Conservation (phyloP, 176 grass and related monocot species). For the Pharus latifolius region DNA sequence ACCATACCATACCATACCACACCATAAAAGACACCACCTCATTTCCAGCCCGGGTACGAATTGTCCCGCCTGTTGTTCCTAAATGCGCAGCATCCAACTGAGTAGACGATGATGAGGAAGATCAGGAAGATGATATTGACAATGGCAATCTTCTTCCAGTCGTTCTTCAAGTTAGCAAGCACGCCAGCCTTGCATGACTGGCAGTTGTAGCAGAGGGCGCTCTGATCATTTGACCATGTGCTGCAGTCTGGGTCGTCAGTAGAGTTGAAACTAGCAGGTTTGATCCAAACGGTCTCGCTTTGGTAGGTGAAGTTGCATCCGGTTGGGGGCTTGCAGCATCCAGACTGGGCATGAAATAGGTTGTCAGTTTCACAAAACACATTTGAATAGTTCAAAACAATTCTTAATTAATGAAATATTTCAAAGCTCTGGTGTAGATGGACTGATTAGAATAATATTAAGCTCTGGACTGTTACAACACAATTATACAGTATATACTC, state of each 20-base stretch:
- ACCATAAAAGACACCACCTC: neutral
- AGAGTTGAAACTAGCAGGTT: conserved; percentile 45
- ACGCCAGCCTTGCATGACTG: conserved; percentile 80
- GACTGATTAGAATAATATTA: neutral
- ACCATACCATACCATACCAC: neutral
- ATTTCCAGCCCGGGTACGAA: conserved; percentile 48
- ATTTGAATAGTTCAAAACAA: neutral
- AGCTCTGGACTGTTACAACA: neutral
- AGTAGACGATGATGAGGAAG: conserved; percentile 81
- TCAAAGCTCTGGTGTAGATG: neutral
- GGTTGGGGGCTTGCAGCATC: conserved; percentile 84
- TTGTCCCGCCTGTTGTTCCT: conserved; percentile 76
- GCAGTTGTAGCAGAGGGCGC: conserved; percentile 63
- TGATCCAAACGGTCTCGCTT: conserved; percentile 58
- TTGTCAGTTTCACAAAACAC: neutral
- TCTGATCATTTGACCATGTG: conserved; percentile 63
- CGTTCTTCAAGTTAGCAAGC: conserved; percentile 78
- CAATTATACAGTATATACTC: neutral
- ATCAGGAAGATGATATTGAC: conserved; percentile 80
- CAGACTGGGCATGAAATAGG: conserved; percentile 40
- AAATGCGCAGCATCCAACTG: conserved; percentile 79
- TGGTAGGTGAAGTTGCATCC: conserved; percentile 68
- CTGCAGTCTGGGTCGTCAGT: conserved; percentile 41
- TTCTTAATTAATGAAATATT: neutral
- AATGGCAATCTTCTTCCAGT: conserved; percentile 87